Percentiles rank a stretch among this genome's conserved stretches.
Evolutionary conservation across 495 filamentous ascomycete genomes (phyloP).

Genomic region (Penicillium steckii): DNA sequence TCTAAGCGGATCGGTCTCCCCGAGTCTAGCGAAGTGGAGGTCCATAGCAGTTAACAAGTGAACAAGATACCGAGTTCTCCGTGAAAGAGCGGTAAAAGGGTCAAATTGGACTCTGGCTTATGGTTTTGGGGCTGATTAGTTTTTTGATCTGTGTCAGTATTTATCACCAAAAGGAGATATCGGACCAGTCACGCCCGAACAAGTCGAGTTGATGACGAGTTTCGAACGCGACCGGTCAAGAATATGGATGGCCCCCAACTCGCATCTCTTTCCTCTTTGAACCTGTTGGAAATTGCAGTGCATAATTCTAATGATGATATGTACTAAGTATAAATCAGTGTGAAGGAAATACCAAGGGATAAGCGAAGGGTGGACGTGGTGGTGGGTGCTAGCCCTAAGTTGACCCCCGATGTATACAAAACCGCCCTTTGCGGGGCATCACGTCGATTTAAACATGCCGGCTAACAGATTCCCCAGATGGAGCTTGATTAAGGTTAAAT

Average conservation of each 20-base stretch:
- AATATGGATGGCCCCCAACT: not conserved
- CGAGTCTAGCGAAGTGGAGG: not conserved
- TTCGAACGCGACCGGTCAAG: not conserved
- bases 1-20: not conserved
- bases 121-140: too few relatives aligned
- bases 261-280: not conserved
- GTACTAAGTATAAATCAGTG: not conserved
- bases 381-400: not conserved
- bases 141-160: not conserved
- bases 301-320: not conserved
- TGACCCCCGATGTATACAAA: not conserved
- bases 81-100: too few relatives aligned
- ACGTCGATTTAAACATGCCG: not conserved
- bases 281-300: not conserved
- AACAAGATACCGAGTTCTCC: too few relatives aligned
- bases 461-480: slow-evolving; percentile 1
- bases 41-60: too few relatives aligned
- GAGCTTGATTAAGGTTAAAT: not conserved
- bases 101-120: too few relatives aligned
- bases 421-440: not conserved
- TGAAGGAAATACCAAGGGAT: not conserved
- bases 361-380: not conserved
- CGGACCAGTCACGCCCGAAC: not conserved
- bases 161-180: not conserved
- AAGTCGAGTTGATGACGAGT: not conserved